A percentile compares a stretch with the other conserved stretches of the same genome.
These are phyloP conservation scores for Cladophialophora exuberans DNA, from an alignment of 2,329 filamentous ascomycete species.

Conservation along the genomic window DNA sequence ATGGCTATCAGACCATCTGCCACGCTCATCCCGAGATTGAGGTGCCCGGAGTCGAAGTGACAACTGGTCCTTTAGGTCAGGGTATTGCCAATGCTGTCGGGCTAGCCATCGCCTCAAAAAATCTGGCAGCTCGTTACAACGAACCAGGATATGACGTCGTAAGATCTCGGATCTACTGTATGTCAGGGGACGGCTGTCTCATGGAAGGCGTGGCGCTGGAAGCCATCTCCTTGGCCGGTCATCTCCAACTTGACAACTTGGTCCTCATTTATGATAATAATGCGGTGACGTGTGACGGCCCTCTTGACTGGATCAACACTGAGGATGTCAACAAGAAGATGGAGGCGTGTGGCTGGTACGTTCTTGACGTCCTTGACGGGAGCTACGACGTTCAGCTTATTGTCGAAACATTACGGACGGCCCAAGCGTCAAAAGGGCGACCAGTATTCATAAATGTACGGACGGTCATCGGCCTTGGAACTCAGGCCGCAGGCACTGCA, in stretches of 20 bases:
- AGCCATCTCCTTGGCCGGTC: constrained; percentile 60
- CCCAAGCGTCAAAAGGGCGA: constrained; percentile 50
- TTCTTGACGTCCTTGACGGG: constrained; percentile 58
- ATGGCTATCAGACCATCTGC: constrained; percentile 42
- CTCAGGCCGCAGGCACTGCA: constrained; percentile 42
- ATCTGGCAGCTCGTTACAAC: constrained; percentile 58
- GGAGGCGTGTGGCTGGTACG: constrained; percentile 59
- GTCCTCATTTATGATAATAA: constrained; percentile 65
- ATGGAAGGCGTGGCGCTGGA: constrained; percentile 63
- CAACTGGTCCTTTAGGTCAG: constrained; percentile 61
- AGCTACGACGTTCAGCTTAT: constrained; percentile 54
- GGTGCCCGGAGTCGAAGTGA: constrained; percentile 59
- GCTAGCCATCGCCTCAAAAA: constrained; percentile 60
- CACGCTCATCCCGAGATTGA: constrained; percentile 57
- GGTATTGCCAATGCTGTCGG: constrained; percentile 64
- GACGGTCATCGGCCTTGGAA: constrained; percentile 60
- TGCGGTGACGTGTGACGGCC: constrained; percentile 62
- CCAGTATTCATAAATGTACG: constrained; percentile 63
- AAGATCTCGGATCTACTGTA: constrained; percentile 57
- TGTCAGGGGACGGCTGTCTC: constrained; percentile 62
- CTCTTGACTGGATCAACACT: constrained; percentile 57
- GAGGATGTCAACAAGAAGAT: constrained; percentile 64
- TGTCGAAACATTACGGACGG: constrained; percentile 50
- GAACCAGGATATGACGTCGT: constrained; percentile 51
- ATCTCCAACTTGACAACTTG: constrained; percentile 60